phyloP scores from a whole-genome alignment of 1,284 basidiomycete genomes.

The Leccinum angustisporum region DNA sequence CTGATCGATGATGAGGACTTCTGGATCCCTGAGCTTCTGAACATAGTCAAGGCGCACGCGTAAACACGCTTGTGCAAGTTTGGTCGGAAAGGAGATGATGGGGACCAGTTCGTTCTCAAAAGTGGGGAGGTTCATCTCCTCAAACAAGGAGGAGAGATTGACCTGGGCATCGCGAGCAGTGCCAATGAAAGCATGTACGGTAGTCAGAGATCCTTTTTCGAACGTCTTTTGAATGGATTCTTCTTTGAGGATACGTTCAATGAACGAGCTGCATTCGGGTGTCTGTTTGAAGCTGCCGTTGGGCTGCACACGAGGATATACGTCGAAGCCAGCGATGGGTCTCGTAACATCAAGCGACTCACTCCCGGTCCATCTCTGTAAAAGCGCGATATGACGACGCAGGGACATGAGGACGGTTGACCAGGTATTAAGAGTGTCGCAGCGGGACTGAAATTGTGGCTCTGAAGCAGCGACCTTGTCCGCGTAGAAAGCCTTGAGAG shows the following conservation, averaged over 20 bases:
- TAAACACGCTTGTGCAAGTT: constrained; percentile 89
- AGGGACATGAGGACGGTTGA: constrained; percentile 79
- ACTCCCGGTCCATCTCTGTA: constrained; percentile 90
- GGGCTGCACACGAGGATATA: constrained; percentile 27
- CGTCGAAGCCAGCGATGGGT: constrained; percentile 64
- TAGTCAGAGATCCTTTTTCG: constrained; percentile 89
- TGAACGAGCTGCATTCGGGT: constrained; percentile 73
- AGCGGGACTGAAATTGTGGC: constrained; percentile 68
- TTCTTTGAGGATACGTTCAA: constrained; percentile 94
- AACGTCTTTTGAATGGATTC: constrained; percentile 93
- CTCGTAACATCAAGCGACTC: constrained; percentile 86
- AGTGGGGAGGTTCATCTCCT: constrained; percentile 86
- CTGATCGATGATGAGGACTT: constrained; percentile 92
- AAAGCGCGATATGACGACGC: constrained; percentile 72
- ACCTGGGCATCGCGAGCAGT: constrained; percentile 89
- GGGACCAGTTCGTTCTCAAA: constrained; percentile 93
- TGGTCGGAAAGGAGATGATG: constrained; percentile 93
- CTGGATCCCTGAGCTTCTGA: constrained; percentile 85
- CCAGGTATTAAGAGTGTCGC: constrained; percentile 90
- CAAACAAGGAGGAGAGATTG: constrained; percentile 71
- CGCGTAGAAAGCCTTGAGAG: constrained; percentile 72
- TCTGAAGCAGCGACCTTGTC: constrained; percentile 77
- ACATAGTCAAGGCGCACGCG: constrained; percentile 91
- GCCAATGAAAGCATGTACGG: constrained; percentile 83
- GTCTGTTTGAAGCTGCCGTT: constrained; percentile 41